These are phyloP conservation scores for Chlamydomonas reinhardtii DNA, from an alignment of 163 green algal genomes.

Conservation along the genomic window DNA sequence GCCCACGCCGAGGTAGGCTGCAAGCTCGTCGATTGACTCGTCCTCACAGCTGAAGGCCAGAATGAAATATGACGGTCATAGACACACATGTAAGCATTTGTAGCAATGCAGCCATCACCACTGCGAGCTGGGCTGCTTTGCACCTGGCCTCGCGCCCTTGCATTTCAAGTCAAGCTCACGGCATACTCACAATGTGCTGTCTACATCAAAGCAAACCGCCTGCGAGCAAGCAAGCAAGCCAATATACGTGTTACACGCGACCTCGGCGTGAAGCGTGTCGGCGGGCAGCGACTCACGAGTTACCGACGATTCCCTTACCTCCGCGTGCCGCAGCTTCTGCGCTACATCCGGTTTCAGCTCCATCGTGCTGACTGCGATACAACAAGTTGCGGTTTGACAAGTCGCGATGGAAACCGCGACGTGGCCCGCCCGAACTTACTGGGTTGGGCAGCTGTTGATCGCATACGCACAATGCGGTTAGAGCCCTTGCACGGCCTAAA, in stretches of 20 bases:
- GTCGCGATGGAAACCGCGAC: no score
- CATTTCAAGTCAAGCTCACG: neutral
- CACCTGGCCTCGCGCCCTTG: no score
- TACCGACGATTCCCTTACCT: neutral
- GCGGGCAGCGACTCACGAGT: neutral
- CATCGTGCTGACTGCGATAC: neutral
- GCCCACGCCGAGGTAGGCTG: conserved; percentile 90
- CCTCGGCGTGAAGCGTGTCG: neutral
- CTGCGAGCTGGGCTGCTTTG: neutral
- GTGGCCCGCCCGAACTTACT: no score
- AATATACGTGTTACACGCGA: neutral
- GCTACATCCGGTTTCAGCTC: neutral
- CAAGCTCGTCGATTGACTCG: conserved; percentile 99
- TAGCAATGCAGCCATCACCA: neutral
- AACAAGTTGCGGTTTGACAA: neutral
- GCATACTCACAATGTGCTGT: conserved; percentile 92
- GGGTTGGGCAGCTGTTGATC: no score
- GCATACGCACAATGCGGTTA: no score
- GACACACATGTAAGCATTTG: no score
- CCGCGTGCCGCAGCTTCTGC: neutral
- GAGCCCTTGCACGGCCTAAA: no score
- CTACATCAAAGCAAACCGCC: conserved; percentile 97
- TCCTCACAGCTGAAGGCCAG: conserved; percentile 85
- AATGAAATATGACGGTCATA: no score
- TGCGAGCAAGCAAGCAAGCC: conserved; percentile 51